Conservation (phyloP, 1,139 yeast species). For the Kluyveromyces sp. region DNA sequence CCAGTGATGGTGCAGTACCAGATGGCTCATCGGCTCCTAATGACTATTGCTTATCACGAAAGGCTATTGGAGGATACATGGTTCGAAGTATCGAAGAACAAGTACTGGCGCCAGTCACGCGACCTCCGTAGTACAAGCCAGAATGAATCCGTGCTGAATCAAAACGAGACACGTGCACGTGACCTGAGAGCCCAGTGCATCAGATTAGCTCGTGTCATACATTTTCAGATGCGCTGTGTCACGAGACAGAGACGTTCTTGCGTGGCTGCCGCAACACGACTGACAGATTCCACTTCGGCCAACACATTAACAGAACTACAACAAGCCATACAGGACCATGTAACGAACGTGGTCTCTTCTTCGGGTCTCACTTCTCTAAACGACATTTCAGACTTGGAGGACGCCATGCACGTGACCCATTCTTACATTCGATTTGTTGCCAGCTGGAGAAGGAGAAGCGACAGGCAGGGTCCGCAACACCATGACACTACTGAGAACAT, state of each 20-base stretch:
- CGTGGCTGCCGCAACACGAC: slow-evolving; percentile 5
- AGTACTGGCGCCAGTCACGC: slow-evolving; percentile 45
- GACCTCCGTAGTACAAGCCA: slow-evolving; percentile 23
- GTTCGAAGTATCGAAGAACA: slow-evolving; percentile 62
- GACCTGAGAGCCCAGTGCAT: slow-evolving; percentile 23
- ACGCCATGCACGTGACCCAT: slow-evolving; percentile 2
- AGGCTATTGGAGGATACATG: slow-evolving; percentile 59
- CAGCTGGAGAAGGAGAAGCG: background rate
- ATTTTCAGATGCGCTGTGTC: slow-evolving; percentile 2
- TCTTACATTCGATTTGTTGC: slow-evolving; percentile 2
- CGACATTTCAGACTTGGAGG: background rate
- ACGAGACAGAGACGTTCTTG: background rate
- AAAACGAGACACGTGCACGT: too few species aligned
- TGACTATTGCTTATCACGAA: slow-evolving; percentile 56
- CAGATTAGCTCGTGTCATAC: slow-evolving; percentile 14
- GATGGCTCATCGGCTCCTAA: slow-evolving; percentile 64
- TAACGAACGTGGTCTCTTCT: slow-evolving; percentile 28
- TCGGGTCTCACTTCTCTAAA: slow-evolving; percentile 15
- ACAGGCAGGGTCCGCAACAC: background rate
- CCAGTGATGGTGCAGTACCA: slow-evolving; percentile 76
- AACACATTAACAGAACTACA: slow-evolving; percentile 4
- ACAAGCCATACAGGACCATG: slow-evolving; percentile 19
- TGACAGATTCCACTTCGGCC: slow-evolving; percentile 1
- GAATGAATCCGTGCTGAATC: background rate
- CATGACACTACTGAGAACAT: background rate